Base-by-base conservation (phyloP, 495 filamentous ascomycete species). In the Xylaria telfairii region DNA sequence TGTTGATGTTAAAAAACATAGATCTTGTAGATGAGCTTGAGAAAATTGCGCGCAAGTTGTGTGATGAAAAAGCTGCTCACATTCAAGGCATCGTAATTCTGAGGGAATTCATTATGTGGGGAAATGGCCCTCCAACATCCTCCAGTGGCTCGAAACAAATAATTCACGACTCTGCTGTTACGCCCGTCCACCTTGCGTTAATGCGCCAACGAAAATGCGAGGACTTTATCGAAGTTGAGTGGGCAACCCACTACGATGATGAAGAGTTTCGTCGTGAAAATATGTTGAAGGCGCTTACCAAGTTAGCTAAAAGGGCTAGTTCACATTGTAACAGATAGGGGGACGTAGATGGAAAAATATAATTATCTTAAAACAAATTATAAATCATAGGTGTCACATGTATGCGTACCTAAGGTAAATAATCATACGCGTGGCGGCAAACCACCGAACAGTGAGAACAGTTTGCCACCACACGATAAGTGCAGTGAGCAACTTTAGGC, bases 301-400 rank as follows among this genome's bases (percentile, higher is more conserved):
- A 64, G 61, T 28, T 64, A 4, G 15, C 61, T 6, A 46, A 15
- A 9, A 64, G 15, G 26, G 61, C 61, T 12, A 64, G 61, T n/a
- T 28, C 24, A 8, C 61, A 46, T n/a, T 32, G 24, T 17, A 64
- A 64, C 4, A 37, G 56, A 15, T 59, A 59, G 56, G n/a, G n/a
- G n/a, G n/a, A n/a, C n/a, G n/a, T n/a, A n/a, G n/a, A n/a, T n/a
- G n/a, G n/a, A n/a, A n/a, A n/a, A n/a, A n/a, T n/a, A n/a, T n/a
- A n/a, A n/a, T n/a, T n/a, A n/a, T n/a, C n/a, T n/a, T n/a, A n/a
- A n/a, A n/a, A n/a, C n/a, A n/a, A n/a, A n/a, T n/a, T n/a, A n/a
- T n/a, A n/a, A n/a, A n/a, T n/a, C n/a, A n/a, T n/a, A n/a, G n/a
- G n/a, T n/a, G n/a, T n/a, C n/a, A n/a, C n/a, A n/a, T n/a, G n/a